Percentiles rank a stretch among this genome's conserved stretches.
Evolutionary conservation across 2,329 filamentous ascomycete genomes (phyloP).

Genomic region (Paracamarosporium sp.): DNA sequence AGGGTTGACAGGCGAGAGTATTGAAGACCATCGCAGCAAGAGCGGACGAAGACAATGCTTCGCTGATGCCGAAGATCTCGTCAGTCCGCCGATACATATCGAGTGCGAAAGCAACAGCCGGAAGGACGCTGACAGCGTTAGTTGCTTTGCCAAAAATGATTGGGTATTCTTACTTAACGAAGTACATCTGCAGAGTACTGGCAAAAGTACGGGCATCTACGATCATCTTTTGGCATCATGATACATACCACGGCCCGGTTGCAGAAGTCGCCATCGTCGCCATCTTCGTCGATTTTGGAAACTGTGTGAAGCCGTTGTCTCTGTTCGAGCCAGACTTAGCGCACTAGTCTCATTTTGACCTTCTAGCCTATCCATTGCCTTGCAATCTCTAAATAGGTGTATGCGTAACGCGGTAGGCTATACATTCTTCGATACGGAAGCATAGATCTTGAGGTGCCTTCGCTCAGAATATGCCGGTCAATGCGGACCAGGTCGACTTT

Average conservation of each 20-base stretch:
- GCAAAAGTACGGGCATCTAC: constrained; percentile 61
- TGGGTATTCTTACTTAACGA: constrained; percentile 56
- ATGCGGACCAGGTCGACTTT: too few species aligned
- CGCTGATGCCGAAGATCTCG: constrained; percentile 63
- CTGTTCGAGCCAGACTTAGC: neutral
- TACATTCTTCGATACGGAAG: too few species aligned
- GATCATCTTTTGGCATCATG: constrained; percentile 59
- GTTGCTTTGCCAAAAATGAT: neutral
- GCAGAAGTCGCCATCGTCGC: constrained; percentile 50
- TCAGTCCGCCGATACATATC: constrained; percentile 65
- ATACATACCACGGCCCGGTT: constrained; percentile 61
- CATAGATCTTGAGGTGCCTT: too few species aligned
- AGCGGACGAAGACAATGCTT: constrained; percentile 62
- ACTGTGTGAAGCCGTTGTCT: constrained; percentile 36
- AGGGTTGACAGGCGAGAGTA: constrained; percentile 58
- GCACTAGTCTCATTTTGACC: neutral
- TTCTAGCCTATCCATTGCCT: neutral
- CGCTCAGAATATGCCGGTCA: too few species aligned
- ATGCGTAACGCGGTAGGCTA: neutral
- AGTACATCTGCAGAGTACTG: constrained; percentile 65
- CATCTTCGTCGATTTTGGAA: constrained; percentile 50
- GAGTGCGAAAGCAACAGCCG: constrained; percentile 64
- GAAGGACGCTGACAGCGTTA: constrained; percentile 53
- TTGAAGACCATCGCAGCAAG: constrained; percentile 64
- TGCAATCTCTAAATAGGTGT: neutral